A percentile compares a stretch with the other conserved stretches of the same genome.
These are phyloP conservation scores for Metschnikowia kofuensis DNA, from an alignment of 805 yeast species.

Conservation along the genomic window DNA sequence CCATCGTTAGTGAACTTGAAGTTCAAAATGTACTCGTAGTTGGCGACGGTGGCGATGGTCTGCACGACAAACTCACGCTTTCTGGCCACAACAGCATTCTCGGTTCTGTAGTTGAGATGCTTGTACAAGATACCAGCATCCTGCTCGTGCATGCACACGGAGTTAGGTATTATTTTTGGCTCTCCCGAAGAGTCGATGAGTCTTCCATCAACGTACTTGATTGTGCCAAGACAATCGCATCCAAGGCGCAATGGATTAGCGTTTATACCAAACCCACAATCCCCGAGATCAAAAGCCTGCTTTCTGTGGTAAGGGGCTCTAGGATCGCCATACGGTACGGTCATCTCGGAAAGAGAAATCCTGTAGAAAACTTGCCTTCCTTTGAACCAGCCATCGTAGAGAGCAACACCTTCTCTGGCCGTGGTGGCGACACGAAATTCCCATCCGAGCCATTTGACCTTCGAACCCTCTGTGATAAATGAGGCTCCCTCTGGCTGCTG, in stretches of 20 bases:
- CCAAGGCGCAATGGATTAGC: conserved; percentile 70
- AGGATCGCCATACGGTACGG: conserved; percentile 86
- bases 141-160: conserved; percentile 78
- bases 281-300: conserved; percentile 85
- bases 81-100: conserved; percentile 67
- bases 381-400: conserved; percentile 70
- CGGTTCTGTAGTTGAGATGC: conserved; percentile 77
- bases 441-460: conserved; percentile 82
- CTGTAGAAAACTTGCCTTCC: conserved; percentile 77
- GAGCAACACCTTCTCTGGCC: conserved; percentile 75
- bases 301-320: conserved; percentile 81
- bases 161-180: conserved; percentile 60
- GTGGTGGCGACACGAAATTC: conserved; percentile 68
- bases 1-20: conserved; percentile 75
- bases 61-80: conserved; percentile 77
- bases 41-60: conserved; percentile 80
- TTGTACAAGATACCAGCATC: conserved; percentile 74
- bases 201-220: conserved; percentile 66
- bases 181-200: conserved; percentile 58
- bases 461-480: conserved; percentile 55
- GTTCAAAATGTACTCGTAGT: conserved; percentile 76
- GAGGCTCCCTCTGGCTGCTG: conserved; percentile 80
- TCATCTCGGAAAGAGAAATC: conserved; percentile 75
- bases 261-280: conserved; percentile 74
- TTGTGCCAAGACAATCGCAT: conserved; percentile 80